These are phyloP conservation scores for Orbilia oligospora DNA, from an alignment of 2,329 filamentous ascomycete genomes.

Conservation along the genomic window DNA sequence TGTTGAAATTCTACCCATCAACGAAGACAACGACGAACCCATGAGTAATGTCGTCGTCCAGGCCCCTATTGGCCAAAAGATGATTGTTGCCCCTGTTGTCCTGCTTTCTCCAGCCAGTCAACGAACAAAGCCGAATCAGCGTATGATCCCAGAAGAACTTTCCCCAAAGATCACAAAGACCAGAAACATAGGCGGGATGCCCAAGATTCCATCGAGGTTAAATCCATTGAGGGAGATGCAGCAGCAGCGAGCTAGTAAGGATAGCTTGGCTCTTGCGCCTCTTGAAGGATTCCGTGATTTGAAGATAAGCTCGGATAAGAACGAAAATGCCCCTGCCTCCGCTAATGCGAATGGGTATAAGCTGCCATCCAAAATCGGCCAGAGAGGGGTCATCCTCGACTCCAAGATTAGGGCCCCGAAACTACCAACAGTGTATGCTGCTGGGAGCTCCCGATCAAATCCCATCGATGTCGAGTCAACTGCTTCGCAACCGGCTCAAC, in stretches of 20 bases:
- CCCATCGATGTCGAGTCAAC: slow-evolving; percentile 33
- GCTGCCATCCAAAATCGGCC: slow-evolving; percentile 57
- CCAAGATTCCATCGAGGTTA: slow-evolving; percentile 56
- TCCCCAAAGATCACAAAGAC: slow-evolving; percentile 60
- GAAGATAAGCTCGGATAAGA: slow-evolving; percentile 60
- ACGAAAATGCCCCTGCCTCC: slow-evolving; percentile 47
- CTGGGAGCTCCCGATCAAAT: slow-evolving; percentile 19
- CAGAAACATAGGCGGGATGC: slow-evolving; percentile 34
- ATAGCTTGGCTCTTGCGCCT: slow-evolving; percentile 47
- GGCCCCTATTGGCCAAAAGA: slow-evolving; percentile 54
- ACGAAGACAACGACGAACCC: slow-evolving; percentile 51
- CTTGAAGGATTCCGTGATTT: slow-evolving; percentile 60
- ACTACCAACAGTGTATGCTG: slow-evolving; percentile 47
- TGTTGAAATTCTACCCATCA: slow-evolving; percentile 56
- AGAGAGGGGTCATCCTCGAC: slow-evolving; percentile 53
- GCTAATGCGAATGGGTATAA: slow-evolving; percentile 53
- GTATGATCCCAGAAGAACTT: slow-evolving; percentile 59
- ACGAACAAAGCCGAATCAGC: slow-evolving; percentile 45
- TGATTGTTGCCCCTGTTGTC: slow-evolving; percentile 58
- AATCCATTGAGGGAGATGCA: slow-evolving; percentile 57
- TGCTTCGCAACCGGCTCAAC: slow-evolving; percentile 39
- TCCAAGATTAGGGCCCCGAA: slow-evolving; percentile 58
- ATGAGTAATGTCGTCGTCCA: slow-evolving; percentile 57
- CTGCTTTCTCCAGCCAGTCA: slow-evolving; percentile 57
- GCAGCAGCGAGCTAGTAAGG: slow-evolving; percentile 56